These are phyloP conservation scores for Cystofilobasidium macerans DNA, from an alignment of 768 basidiomycete species.

Conservation along the genomic window DNA sequence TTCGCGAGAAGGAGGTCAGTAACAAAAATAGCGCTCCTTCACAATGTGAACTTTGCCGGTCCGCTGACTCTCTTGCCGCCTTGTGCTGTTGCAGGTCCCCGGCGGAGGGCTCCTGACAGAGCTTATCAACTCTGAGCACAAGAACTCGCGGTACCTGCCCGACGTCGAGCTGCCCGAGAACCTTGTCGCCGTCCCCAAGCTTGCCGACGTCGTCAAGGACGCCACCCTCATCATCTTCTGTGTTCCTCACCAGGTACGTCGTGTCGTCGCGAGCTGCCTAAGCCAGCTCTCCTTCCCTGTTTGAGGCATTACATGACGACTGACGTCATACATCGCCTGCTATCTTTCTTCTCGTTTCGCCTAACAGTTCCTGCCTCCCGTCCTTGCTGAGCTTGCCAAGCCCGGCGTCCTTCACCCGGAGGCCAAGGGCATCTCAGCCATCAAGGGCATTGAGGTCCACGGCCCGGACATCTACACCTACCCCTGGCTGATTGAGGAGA, in stretches of 20 bases:
- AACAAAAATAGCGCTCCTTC: no score
- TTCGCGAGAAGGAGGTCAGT: slow-evolving; percentile 25
- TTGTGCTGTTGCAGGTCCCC: neutral
- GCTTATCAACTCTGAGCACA: slow-evolving; percentile 27
- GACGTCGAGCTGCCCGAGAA: slow-evolving; percentile 40
- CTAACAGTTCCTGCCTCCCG: neutral
- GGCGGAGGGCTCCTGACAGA: slow-evolving; percentile 23
- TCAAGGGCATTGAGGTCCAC: slow-evolving; percentile 45
- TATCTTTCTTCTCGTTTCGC: neutral
- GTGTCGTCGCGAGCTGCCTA: no score
- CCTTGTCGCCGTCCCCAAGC: slow-evolving; percentile 42
- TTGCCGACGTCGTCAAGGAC: slow-evolving; percentile 40
- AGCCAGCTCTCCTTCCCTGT: neutral
- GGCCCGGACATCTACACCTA: slow-evolving; percentile 41
- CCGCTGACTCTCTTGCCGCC: neutral
- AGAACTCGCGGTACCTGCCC: slow-evolving; percentile 30
- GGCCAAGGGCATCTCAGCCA: slow-evolving; percentile 41
- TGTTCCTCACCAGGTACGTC: slow-evolving; percentile 41
- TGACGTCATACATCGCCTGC: slow-evolving; percentile 2
- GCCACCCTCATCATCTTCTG: slow-evolving; percentile 44
- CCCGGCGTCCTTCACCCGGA: slow-evolving; percentile 32
- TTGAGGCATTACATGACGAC: neutral
- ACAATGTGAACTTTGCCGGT: neutral
- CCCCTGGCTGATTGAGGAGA: slow-evolving; percentile 41
- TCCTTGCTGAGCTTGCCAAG: slow-evolving; percentile 26